These are phyloP conservation scores for Hypoxylon cercidicola DNA, from an alignment of 495 filamentous ascomycete genomes.

Conservation along the genomic window DNA sequence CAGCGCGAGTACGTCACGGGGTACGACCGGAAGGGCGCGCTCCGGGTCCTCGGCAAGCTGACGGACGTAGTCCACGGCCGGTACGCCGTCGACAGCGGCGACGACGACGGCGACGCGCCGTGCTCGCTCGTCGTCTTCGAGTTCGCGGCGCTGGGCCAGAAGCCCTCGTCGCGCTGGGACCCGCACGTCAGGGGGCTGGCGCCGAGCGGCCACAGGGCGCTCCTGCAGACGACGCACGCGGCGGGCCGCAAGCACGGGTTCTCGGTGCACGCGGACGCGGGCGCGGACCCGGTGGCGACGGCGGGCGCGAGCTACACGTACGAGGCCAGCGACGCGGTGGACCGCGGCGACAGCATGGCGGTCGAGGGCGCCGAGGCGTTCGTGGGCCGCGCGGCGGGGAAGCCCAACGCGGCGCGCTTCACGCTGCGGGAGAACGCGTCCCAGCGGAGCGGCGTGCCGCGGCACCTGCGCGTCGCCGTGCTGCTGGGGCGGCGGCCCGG, in stretches of 20 bases:
- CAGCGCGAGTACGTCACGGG: slow-evolving; percentile 25
- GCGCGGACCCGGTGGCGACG: slow-evolving; percentile 1
- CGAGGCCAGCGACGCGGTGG: background rate
- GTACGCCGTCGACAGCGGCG: no score
- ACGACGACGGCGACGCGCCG: slow-evolving; percentile 2
- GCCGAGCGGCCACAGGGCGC: background rate
- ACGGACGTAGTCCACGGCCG: slow-evolving; percentile 19
- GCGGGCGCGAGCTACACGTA: slow-evolving; percentile 13
- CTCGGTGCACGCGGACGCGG: slow-evolving; percentile 6
- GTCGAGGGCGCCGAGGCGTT: slow-evolving; percentile 15
- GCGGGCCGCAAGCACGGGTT: slow-evolving; percentile 8
- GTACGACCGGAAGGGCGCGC: slow-evolving; percentile 20
- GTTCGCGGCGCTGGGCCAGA: slow-evolving; percentile 25
- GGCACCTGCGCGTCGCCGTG: slow-evolving; percentile 26
- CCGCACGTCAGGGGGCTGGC: no score
- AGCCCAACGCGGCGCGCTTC: slow-evolving; percentile 29
- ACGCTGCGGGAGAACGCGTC: slow-evolving; percentile 35
- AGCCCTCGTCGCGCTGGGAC: slow-evolving; percentile 2
- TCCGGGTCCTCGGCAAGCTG: slow-evolving; percentile 16
- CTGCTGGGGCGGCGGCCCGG: slow-evolving; percentile 21
- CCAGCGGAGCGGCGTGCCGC: slow-evolving; percentile 29
- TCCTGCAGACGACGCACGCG: slow-evolving; percentile 6
- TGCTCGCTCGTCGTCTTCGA: slow-evolving; percentile 21
- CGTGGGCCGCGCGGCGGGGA: slow-evolving; percentile 11
- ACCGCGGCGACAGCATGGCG: slow-evolving; percentile 18